Evolutionary conservation across 2,329 filamentous ascomycete genomes (phyloP), one percentile per base, ranked within the genome.

Genomic region (Pseudogymnoascus sp.): DNA sequence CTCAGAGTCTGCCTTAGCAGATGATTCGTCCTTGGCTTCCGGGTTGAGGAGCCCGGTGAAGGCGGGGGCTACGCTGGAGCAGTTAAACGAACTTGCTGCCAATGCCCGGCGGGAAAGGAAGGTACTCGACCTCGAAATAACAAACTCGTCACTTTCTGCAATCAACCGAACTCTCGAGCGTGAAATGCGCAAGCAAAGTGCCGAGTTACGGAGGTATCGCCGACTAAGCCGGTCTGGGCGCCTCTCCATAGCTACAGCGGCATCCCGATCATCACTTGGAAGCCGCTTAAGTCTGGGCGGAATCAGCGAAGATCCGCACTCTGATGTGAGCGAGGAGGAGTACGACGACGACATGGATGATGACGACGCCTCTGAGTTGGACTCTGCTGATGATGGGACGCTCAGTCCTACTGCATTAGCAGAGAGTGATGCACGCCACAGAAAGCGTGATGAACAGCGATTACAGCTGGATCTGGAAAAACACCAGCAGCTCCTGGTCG

Each of bases 61-160:
- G 72, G 79, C 78, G 57, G 77, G 71, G 30, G 76, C 75, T 67
- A 77, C 79, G 11, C 74, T 82, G 14, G 84, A 87, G 61, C 80
- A 84, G 6, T 77, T 88, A 64, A 89, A 84, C 64, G 91, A 95
- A 63, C 79, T 91, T 6, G 91, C 94, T 9, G 83, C 88, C n/a
- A 94, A 91, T 71, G 94, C 94, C 12, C 84, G 94, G 30, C 84
- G 91, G 36, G 94, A 97, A 74, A 85, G 94, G 64, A 99, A 97
- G 76, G 92, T 99, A 1, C 83, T 97, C 66, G 94, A 99, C 72
- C 78, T 99, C 5, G 91, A 99, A 72, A 99, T 99, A 65, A 96
- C 89, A 61, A 99, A 99, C 70, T 94, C 91, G 1, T 97, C 92
- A 1, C 81, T 99, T 2, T 83, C 96, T 61, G 94, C 94, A 39